Evolutionary conservation across 495 filamentous ascomycete species (phyloP).

Genomic region (Penicillium paxilli): DNA sequence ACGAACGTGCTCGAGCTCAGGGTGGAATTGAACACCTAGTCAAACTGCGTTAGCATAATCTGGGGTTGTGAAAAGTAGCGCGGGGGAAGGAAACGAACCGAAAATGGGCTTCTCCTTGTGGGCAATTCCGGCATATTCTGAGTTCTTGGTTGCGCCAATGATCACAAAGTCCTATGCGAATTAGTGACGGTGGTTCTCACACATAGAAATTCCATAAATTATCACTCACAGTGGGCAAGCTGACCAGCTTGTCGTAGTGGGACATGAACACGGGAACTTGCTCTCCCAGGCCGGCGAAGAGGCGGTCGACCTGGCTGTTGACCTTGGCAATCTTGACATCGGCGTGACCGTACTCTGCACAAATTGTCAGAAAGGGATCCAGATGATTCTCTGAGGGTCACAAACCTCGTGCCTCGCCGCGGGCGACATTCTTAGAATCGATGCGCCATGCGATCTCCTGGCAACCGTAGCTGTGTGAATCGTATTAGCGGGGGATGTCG

Average conservation of each 20-base stretch:
- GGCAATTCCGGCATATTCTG: constrained; percentile 22
- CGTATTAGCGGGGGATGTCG: constrained; percentile 9
- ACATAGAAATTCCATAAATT: no score
- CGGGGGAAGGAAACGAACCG: constrained; percentile 12
- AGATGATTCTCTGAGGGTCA: neutral
- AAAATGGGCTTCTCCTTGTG: constrained; percentile 20
- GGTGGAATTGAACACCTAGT: constrained; percentile 27
- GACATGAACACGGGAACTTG: constrained; percentile 28
- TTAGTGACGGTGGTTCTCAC: no score
- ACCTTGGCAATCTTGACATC: constrained; percentile 17
- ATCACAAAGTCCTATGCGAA: constrained; percentile 17
- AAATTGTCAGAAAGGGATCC: constrained; percentile 3
- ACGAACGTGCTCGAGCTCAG: constrained; percentile 24
- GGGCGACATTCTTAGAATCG: constrained; percentile 19
- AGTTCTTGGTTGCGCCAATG: constrained; percentile 25
- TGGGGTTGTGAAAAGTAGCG: neutral
- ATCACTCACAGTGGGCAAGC: constrained; percentile 19
- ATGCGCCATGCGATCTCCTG: constrained; percentile 26
- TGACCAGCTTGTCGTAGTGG: constrained; percentile 28
- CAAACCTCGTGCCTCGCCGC: constrained; percentile 22
- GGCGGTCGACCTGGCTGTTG: constrained; percentile 18
- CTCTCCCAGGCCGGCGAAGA: constrained; percentile 26
- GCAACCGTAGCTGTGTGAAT: constrained; percentile 19
- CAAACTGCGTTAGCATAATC: constrained; percentile 8
- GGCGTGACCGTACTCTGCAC: constrained; percentile 24